These are phyloP conservation scores for Aspergillus sergii DNA, from an alignment of 2,329 filamentous ascomycete species.

Conservation along the genomic window DNA sequence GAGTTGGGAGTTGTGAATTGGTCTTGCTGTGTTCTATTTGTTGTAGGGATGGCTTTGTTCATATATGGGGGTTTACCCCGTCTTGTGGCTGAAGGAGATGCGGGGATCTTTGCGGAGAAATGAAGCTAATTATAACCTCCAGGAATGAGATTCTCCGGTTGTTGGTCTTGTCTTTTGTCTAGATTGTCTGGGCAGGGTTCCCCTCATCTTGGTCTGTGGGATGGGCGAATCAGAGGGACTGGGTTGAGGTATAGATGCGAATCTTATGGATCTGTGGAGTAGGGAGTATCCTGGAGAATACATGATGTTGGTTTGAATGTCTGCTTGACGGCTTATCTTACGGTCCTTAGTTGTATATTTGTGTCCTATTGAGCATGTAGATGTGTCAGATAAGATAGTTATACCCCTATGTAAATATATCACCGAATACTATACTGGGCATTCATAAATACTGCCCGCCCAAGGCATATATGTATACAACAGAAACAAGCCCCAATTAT, in stretches of 20 bases:
- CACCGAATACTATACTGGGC: background rate
- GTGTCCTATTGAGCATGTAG: no score
- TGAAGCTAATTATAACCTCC: background rate
- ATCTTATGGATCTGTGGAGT: background rate
- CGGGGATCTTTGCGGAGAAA: constrained; percentile 2
- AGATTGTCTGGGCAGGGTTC: background rate
- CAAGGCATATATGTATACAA: background rate
- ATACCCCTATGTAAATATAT: background rate
- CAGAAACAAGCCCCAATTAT: background rate
- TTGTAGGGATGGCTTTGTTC: no score
- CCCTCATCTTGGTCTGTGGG: background rate
- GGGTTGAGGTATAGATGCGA: background rate
- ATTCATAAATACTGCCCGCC: background rate
- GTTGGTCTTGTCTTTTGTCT: background rate
- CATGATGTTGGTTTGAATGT: no score
- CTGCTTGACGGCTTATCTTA: no score
- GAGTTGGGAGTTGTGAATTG: no score
- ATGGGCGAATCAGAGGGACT: background rate
- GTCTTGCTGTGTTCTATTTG: no score
- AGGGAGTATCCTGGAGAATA: background rate
- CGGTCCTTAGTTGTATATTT: no score
- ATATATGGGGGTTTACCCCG: background rate
- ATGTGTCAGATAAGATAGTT: background rate
- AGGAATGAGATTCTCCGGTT: background rate
- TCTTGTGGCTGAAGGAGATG: background rate